Evolutionary conservation across 768 basidiomycete species (phyloP), one percentile per base, ranked within the genome.

Genomic region (Tricholoma matsutake): DNA sequence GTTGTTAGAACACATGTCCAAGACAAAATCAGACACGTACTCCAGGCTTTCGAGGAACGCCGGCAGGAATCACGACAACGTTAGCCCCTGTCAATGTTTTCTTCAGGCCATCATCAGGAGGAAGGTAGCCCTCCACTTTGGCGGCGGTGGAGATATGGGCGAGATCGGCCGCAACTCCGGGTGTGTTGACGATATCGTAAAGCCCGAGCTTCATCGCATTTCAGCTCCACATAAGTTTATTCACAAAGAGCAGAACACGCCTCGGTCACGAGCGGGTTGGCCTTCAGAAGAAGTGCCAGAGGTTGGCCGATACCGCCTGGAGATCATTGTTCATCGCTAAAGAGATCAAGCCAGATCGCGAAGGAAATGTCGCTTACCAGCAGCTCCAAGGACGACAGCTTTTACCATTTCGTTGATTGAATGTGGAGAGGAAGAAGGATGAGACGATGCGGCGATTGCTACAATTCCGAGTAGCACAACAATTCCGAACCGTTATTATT

Each of bases 131-230:
- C 61, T 83, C 80, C 29, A 94, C 88, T 74, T 90, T 89, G 45
- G 94, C 87, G 10, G 89, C 86, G 37, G 95, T 96, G 56, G 91
- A 82, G 76, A 98, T 96, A 75, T 98, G 96, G 59, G 91, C 89
- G 61, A 98, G 81, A 79, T 99, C 96, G 61, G 88, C 92, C 35
- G 95, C 94, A 64, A 99, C 96, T 71, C 96, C 96, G 14, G 94
- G 94, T n/a, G 95, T 91, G 75, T 94, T 92, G 69, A 96, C 94
- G 76, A 98, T 96, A 93, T 98, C 96, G 73, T 83, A 98, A 61
- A 98, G 86, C 56, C 86, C 79, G 55, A 98, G 89, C 89, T 95
- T 68, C 18, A 56, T 29, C 16, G 3, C 45, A 56, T 13, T 49
- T 60, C 25, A 34, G 35, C 3, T 47, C 47, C 58, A 57, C 56